Evolutionary conservation across 176 grass and related monocot species (phyloP), one percentile per base, ranked within the genome.

Genomic region (Alopecurus myosuroides): DNA sequence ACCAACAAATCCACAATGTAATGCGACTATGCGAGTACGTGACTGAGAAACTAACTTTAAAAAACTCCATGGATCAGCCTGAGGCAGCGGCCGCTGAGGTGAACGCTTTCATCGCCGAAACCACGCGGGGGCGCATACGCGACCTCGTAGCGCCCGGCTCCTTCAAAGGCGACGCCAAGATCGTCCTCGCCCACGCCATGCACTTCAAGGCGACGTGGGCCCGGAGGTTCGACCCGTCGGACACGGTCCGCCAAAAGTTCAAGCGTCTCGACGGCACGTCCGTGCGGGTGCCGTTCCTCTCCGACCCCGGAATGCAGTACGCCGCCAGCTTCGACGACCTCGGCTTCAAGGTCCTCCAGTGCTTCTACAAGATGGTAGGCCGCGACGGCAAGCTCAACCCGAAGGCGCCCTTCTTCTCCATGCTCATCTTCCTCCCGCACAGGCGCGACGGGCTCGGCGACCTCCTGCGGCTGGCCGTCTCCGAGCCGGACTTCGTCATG

Each of bases 191-290:
- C 36, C 82, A 69, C 61, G 79, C 26, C 61, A 56, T 82, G 79
- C 60, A 77, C 79, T 87, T 87, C 79, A 82, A 87, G 85, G 85
- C 85, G 20, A 82, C 23, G 58, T 87, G 85, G 85, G 26, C 46
- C 0, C 41, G 11, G 58, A 48, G 4, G 63, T 86, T 87, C 35
- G 58, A 87, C 25, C 78, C 34, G 35, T 75, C 1, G 5, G 66
- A 81, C 46, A 57, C 78, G 13, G 18, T 23, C 42, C 57, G 0
- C 18, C 0, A 4, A 52, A 3, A 42, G 1, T 79, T 79, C 76
- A 1, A 4, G 76, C 50, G 39, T n/a, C 14, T 6, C 64, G 84
- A 79, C 76, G 22, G 15, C 76, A 9, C 23, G 51, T n/a, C 20
- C 36, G 29, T 86, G 51, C 9, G 1, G 65, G 76, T 72, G 64